phyloP scores from a whole-genome alignment of 2,329 filamentous ascomycete species.

The Trichophyton verrucosum region DNA sequence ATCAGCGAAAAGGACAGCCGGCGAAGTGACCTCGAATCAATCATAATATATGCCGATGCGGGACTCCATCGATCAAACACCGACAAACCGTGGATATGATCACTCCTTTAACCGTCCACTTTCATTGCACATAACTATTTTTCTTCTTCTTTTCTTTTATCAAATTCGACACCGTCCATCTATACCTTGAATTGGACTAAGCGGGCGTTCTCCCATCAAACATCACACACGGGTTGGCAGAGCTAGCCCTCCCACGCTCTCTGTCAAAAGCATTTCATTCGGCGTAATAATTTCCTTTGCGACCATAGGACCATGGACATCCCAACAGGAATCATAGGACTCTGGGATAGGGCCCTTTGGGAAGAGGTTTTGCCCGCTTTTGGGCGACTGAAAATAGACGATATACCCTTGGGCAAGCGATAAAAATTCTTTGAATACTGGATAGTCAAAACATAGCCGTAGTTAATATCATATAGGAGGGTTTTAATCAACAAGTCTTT shows the following conservation, averaged over 20 bases:
- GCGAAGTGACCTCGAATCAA: slow-evolving; percentile 47
- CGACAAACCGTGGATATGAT: neutral
- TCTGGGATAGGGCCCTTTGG: neutral
- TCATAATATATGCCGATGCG: slow-evolving; percentile 55
- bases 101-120: neutral
- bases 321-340: neutral
- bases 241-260: neutral
- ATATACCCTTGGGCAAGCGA: neutral
- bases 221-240: neutral
- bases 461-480: neutral
- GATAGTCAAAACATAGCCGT: neutral
- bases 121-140: neutral
- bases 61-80: slow-evolving; percentile 44
- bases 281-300: neutral
- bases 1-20: neutral
- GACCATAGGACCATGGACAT: neutral
- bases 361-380: neutral
- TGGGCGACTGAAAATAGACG: neutral
- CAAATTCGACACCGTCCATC: neutral
- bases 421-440: neutral
- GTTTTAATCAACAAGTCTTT: neutral
- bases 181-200: neutral
- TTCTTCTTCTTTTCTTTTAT: neutral
- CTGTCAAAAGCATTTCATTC: neutral
- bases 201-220: neutral